Conservation (phyloP, 2,329 filamentous ascomycete species). For the Phaeosphaeria sp. region DNA sequence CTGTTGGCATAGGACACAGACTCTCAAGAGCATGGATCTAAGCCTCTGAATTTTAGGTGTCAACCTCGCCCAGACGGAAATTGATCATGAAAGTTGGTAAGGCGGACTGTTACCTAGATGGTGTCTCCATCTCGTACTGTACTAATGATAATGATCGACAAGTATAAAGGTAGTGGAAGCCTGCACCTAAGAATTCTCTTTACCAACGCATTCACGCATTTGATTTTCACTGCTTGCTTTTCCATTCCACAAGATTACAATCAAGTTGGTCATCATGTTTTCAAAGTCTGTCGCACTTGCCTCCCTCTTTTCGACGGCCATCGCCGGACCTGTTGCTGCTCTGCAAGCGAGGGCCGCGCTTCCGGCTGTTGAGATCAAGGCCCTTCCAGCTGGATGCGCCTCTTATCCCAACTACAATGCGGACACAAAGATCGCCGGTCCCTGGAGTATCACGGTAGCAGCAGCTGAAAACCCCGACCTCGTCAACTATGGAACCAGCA, state of each 20-base stretch:
- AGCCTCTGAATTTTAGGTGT: background rate
- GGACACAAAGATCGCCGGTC: constrained; percentile 16
- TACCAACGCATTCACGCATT: background rate
- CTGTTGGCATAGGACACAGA: background rate
- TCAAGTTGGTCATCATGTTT: background rate
- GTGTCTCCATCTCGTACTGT: background rate
- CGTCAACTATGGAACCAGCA: constrained; percentile 15
- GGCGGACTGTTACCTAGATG: background rate
- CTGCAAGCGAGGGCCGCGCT: constrained; percentile 3
- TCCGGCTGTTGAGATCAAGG: constrained; percentile 17
- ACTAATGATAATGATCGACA: background rate
- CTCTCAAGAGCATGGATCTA: background rate
- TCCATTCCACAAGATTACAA: background rate
- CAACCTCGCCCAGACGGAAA: background rate
- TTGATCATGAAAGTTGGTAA: background rate
- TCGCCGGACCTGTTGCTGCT: constrained; percentile 5
- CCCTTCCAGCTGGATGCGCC: constrained; percentile 20
- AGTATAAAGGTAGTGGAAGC: background rate
- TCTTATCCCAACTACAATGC: constrained; percentile 26
- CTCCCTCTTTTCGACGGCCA: constrained; percentile 6
- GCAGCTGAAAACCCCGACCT: constrained; percentile 24
- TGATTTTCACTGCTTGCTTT: background rate
- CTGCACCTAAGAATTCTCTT: background rate
- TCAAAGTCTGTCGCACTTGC: constrained; percentile 29
- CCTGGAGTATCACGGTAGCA: constrained; percentile 15